Base-by-base conservation (phyloP, 495 filamentous ascomycete genomes). In the Penicillium mononematosum region DNA sequence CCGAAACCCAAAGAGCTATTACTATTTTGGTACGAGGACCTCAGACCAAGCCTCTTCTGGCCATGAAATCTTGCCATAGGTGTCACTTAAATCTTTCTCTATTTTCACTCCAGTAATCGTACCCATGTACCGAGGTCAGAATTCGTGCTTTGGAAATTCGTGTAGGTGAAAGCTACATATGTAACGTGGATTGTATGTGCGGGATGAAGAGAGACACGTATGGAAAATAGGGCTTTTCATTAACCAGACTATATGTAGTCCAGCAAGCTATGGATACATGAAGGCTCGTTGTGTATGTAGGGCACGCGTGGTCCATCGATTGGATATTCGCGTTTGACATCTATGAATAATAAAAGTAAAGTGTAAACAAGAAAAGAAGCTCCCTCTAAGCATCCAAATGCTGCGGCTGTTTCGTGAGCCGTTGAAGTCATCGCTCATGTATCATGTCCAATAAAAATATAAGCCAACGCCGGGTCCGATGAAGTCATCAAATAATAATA, bases 401-500 rank as follows among this genome's bases (percentile, higher is more conserved):
- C 66, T 50, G 48, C 25, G 41, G 44, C 44, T 58, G 48, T 58
- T 46, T 49, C 8, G 54, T 59, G 34, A 50, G 52, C 55, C 48
- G 36, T 34, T 14, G 41, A 57, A 62, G 43, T 56, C 49, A 59
- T 56, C 41, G 32, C 42, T 56, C 59, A 62, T 58, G 43, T 47
- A 41, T 55, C 41, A 57, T 50, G 46, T 55, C 29, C 52, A 39
- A 47, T 54, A 55, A 54, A 57, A 63, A 45, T 49, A 47, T 49
- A 45, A 50, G 39, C 53, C 17, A 68, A 58, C 65, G 57, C 63
- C 65, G 32, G 60, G 50, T 57, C 29, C 16, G 62, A 58, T 64
- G 31, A 46, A 43, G 58, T 64, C 65, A 42, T 65, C 20, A 57
- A 44, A 25, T 68, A 69, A 61, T 60, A 58, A 60, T 69, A 69